Evolutionary conservation across 352 stramenopile genomes (phyloP).

Genomic region (Stramenopiles sp.): DNA sequence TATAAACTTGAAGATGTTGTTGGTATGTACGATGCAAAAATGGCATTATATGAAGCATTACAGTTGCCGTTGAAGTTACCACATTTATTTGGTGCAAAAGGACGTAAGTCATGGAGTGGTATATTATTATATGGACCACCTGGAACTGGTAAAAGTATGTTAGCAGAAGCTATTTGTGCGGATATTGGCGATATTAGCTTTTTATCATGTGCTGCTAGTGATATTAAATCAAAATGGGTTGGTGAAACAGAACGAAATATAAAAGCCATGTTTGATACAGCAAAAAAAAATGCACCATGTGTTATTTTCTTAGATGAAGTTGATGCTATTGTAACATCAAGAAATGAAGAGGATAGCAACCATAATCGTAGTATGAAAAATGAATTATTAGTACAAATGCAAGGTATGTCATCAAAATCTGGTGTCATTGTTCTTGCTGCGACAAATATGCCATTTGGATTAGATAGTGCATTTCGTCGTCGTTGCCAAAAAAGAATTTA

Average conservation of each 20-base stretch:
- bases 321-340: slow-evolving; percentile 89
- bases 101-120: slow-evolving; percentile 66
- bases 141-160: slow-evolving; percentile 83
- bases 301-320: slow-evolving; percentile 99
- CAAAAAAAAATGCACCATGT: slow-evolving; percentile 96
- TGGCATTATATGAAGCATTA: too few relatives aligned
- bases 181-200: slow-evolving; percentile 79
- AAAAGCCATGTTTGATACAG: slow-evolving; percentile 92
- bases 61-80: slow-evolving; percentile 79
- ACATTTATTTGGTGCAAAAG: slow-evolving; percentile 71
- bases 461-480: slow-evolving; percentile 88
- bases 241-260: slow-evolving; percentile 76
- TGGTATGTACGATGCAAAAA: too few relatives aligned
- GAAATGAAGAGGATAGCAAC: slow-evolving; percentile 57
- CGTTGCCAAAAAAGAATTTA: slow-evolving; percentile 93
- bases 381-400: slow-evolving; percentile 96
- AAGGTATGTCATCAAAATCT: slow-evolving; percentile 58
- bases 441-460: slow-evolving; percentile 95
- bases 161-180: slow-evolving; percentile 67
- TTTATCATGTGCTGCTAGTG: slow-evolving; percentile 86
- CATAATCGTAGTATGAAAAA: slow-evolving; percentile 95
- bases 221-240: slow-evolving; percentile 88
- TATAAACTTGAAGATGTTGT: too few relatives aligned
- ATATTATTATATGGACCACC: slow-evolving; percentile 82
- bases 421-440: slow-evolving; percentile 95